These are phyloP conservation scores for Trichoderma breve DNA, from an alignment of 2,329 filamentous ascomycete species.

Conservation along the genomic window DNA sequence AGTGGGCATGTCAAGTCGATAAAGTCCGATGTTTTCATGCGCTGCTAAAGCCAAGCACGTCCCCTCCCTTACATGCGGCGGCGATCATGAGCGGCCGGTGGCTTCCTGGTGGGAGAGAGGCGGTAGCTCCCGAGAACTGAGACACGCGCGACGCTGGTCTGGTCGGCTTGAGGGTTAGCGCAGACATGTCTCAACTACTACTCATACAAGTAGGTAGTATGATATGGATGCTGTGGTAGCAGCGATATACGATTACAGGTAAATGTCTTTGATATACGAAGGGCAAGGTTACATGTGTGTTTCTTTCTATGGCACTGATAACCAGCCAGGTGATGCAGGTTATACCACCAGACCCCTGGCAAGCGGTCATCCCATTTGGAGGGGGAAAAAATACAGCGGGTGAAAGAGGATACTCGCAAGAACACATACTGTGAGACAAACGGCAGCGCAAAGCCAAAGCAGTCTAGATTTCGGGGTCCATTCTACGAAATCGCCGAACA, in stretches of 20 bases:
- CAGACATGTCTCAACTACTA: neutral
- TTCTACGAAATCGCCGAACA: conserved; percentile 6
- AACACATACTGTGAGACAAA: neutral
- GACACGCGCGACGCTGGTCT: conserved; percentile 3
- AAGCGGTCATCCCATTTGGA: neutral
- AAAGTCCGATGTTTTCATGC: neutral
- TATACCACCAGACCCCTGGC: neutral
- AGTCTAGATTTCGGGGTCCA: conserved; percentile 14
- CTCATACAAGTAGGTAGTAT: neutral
- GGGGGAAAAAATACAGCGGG: neutral
- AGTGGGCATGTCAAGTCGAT: neutral
- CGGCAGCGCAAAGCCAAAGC: neutral
- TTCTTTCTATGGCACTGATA: neutral
- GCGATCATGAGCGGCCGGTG: neutral
- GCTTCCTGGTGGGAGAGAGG: neutral
- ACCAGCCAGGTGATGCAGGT: neutral
- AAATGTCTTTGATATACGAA: neutral
- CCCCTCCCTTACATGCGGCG: neutral
- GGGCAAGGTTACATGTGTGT: neutral
- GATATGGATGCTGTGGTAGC: neutral
- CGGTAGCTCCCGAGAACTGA: conserved; percentile 14
- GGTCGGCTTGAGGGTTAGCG: conserved; percentile 2
- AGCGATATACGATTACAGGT: neutral
- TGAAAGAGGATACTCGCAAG: neutral
- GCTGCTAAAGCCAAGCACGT: neutral